Evolutionary conservation across 805 yeast genomes (phyloP).

Genomic region (Candida vaughaniae): DNA sequence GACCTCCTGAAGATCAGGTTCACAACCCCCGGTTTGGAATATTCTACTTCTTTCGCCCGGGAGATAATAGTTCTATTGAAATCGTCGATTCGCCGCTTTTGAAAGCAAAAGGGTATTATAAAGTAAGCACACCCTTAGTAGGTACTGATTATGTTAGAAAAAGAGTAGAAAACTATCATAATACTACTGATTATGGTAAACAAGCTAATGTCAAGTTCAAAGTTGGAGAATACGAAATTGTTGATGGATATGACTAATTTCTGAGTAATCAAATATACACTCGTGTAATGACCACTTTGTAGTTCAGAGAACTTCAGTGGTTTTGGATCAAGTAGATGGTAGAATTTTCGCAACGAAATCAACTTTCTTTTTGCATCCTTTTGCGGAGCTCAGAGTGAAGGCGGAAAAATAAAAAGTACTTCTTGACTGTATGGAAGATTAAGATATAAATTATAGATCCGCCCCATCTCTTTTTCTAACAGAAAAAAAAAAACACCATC

Average conservation of each 20-base stretch:
- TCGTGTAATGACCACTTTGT: no score
- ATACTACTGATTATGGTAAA: conserved; percentile 19
- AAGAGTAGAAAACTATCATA: conserved; percentile 29
- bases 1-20: conserved; percentile 35
- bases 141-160: conserved; percentile 31
- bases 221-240: conserved; percentile 27
- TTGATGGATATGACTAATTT: conserved; percentile 26
- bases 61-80: conserved; percentile 26
- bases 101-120: conserved; percentile 27
- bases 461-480: no score
- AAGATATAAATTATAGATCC: no score
- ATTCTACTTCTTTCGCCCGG: conserved; percentile 35
- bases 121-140: conserved; percentile 20
- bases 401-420: no score
- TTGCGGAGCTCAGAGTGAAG: no score
- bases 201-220: conserved; percentile 24
- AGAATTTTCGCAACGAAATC: no score
- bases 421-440: no score
- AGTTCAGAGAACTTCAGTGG: no score
- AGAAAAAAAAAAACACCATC: no score
- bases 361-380: no score
- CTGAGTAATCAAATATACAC: no score
- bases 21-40: conserved; percentile 31
- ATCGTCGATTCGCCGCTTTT: conserved; percentile 33
- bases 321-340: no score